Percentiles rank a stretch among this genome's conserved stretches.
These are phyloP conservation scores for Thuidium tamariscinum DNA, from an alignment of 225 moss, liverwort and hornwort genomes.

Conservation along the genomic window DNA sequence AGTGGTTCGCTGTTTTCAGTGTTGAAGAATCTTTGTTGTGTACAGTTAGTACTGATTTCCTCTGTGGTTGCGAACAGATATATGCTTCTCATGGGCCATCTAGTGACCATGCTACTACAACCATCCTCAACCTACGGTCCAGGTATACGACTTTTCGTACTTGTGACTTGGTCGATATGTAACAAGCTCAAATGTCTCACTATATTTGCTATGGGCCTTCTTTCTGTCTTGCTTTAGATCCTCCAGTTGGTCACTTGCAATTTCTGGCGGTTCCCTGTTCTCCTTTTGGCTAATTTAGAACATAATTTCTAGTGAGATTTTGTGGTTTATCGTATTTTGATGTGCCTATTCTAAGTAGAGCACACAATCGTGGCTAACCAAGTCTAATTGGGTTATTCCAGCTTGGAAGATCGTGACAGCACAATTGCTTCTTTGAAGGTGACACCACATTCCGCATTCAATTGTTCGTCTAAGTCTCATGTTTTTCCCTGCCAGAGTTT, in stretches of 20 bases:
- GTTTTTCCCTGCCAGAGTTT: neutral
- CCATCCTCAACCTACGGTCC: slow-evolving; percentile 12
- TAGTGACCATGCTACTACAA: slow-evolving; percentile 14
- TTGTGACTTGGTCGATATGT: neutral
- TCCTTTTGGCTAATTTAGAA: neutral
- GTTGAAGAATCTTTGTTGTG: neutral
- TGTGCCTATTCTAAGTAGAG: neutral
- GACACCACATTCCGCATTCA: neutral
- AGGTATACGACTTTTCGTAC: slow-evolving; percentile 3
- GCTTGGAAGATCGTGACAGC: slow-evolving; percentile 45
- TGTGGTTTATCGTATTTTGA: neutral
- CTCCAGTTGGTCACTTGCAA: neutral
- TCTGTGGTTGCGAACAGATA: neutral
- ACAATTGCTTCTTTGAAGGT: slow-evolving; percentile 74
- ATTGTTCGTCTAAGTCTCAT: neutral
- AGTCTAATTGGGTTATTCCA: neutral
- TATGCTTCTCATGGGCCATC: slow-evolving; percentile 4
- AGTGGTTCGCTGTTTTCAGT: neutral
- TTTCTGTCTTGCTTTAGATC: neutral
- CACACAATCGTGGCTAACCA: neutral
- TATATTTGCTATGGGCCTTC: neutral
- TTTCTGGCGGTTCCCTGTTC: neutral
- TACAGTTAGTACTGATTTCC: neutral
- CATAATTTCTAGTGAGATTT: neutral
- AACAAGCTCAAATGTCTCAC: neutral